phyloP scores from a whole-genome alignment of 1,139 yeast species.

The Trichomonascaceae sp. region DNA sequence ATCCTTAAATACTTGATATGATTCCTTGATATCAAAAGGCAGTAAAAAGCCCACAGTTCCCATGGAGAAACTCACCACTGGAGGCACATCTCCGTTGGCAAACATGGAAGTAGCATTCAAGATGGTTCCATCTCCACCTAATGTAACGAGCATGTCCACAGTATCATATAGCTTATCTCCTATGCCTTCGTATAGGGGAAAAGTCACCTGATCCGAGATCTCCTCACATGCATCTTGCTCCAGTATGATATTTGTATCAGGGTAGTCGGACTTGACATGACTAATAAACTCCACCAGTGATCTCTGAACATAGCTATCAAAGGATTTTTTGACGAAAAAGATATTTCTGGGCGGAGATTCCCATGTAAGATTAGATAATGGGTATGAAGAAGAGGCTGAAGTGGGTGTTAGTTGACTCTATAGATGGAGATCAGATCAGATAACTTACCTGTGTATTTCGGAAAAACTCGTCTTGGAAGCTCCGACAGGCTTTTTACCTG shows the following conservation, averaged over 20 bases:
- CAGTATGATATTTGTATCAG: conserved; percentile 70
- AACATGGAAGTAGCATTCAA: conserved; percentile 63
- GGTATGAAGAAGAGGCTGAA: conserved; percentile 7
- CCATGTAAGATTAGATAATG: conserved; percentile 27
- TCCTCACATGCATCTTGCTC: conserved; percentile 73
- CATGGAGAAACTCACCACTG: conserved; percentile 79
- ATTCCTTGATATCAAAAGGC: conserved; percentile 69
- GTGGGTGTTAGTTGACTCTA: not conserved
- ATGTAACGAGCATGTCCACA: conserved; percentile 69
- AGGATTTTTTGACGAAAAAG: conserved; percentile 77
- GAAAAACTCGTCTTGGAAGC: conserved; percentile 1
- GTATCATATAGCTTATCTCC: conserved; percentile 52
- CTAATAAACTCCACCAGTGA: conserved; percentile 63
- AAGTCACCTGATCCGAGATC: conserved; percentile 39
- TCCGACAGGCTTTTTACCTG: not conserved
- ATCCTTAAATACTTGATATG: conserved; percentile 52
- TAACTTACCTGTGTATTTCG: not conserved
- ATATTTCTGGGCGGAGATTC: conserved; percentile 52
- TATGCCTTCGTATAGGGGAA: conserved; percentile 22
- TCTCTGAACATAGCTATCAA: conserved; percentile 57
- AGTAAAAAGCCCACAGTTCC: conserved; percentile 88
- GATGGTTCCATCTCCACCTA: conserved; percentile 97
- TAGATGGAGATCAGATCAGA: not conserved
- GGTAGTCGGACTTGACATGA: conserved; percentile 38
- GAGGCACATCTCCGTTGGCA: conserved; percentile 55